These are phyloP conservation scores for Coniophora puteana DNA, from an alignment of 1,284 basidiomycete genomes.

Conservation along the genomic window DNA sequence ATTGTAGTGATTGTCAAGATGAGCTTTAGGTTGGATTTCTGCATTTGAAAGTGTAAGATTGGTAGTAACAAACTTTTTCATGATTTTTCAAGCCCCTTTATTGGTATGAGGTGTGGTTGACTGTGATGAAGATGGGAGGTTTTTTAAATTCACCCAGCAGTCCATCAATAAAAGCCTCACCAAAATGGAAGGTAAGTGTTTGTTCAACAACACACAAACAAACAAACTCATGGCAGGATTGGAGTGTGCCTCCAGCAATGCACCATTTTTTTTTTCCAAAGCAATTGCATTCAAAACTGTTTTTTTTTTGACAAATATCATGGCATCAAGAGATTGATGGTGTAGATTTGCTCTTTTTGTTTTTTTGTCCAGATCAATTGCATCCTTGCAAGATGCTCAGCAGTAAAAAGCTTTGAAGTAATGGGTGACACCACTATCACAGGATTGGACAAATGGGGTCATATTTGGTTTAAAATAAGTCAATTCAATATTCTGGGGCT, in stretches of 20 bases:
- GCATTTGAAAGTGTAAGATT: constrained; percentile 17
- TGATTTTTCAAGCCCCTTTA: constrained; percentile 14
- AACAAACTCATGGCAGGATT: constrained; percentile 7
- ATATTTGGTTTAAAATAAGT: constrained; percentile 27
- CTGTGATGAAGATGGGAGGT: not conserved
- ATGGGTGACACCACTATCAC: constrained; percentile 28
- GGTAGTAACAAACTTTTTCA: constrained; percentile 16
- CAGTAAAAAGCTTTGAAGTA: constrained; percentile 30
- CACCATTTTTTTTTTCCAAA: constrained; percentile 16
- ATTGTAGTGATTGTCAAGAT: constrained; percentile 8
- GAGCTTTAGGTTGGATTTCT: constrained; percentile 12
- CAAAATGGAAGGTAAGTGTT: not conserved
- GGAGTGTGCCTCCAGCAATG: constrained; percentile 25
- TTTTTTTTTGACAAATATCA: constrained; percentile 26
- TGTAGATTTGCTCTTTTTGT: constrained; percentile 24
- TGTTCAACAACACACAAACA: not conserved
- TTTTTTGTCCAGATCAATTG: constrained; percentile 24
- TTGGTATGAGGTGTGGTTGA: constrained; percentile 1
- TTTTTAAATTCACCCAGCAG: no score
- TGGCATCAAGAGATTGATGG: constrained; percentile 27
- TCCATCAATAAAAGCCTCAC: not conserved
- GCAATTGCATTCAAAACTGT: constrained; percentile 16
- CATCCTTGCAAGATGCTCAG: constrained; percentile 12
- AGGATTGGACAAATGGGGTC: constrained; percentile 25
- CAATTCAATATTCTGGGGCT: constrained; percentile 17